Base-by-base conservation (phyloP, 805 yeast species). In the Hanseniaspora hatyaiensis region DNA sequence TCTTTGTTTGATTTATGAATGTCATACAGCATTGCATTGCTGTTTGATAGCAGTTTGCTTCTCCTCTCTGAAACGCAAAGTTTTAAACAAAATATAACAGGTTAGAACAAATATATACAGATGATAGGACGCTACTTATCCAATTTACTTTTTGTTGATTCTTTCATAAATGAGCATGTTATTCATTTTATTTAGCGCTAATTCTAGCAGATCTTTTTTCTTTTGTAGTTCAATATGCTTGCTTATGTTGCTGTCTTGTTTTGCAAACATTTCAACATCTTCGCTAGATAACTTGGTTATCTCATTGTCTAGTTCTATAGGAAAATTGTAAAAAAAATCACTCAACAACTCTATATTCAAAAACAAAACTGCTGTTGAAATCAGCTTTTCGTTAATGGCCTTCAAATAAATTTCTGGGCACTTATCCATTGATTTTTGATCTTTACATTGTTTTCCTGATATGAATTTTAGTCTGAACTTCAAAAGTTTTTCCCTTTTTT, bases 321-420 rank as follows among this genome's bases (percentile, higher is more conserved):
- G 97, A 64, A 92, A 89, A 56, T 87, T 86, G 63, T 94, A 92
- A 61, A 89, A 94, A 59, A 92, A 92, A 64, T 94, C 98, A 54
- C 94, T 82, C 52, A 92, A 68, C 49, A 92, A 68, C 64, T 92
- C 99, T 49, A 94, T 97, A 59, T 92, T 92, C 60, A 92, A 67
- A 57, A 92, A 92, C 52, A 92, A 65, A 3, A 92, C 92, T 0
- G 98, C 92, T 0, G 98, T 92, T 11, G 89, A 82, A 0, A 96
- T 85, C 20, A 92, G 67, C 63, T 92, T 92, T 52, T 86, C 88
- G 44, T 92, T 81, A 3, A 92, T 95, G 2, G 86, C 95, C 59
- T 86, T 94, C 60, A 92, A 69, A 55, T 88, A 94, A 6, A 88
- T 74, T 62, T 92, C 99, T 0, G 99, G 99, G 59, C 99, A 92